Percentiles rank a stretch among this genome's conserved stretches.
These are phyloP conservation scores for Bisporella sp. DNA, from an alignment of 2,329 filamentous ascomycete species.

Conservation along the genomic window DNA sequence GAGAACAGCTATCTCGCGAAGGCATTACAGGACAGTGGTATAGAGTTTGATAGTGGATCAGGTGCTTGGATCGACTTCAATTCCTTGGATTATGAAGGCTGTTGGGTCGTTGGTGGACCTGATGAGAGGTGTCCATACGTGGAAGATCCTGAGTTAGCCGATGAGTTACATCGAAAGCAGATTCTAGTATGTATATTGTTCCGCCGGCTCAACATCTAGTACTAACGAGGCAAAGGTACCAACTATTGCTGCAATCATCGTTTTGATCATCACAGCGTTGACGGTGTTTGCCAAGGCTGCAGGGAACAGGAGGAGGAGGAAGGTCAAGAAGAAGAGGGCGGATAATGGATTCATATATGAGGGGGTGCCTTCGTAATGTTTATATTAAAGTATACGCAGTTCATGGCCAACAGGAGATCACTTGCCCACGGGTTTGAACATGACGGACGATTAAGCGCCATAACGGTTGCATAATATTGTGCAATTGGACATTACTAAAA, in stretches of 20 bases:
- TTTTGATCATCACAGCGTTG: constrained; percentile 51
- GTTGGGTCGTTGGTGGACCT: constrained; percentile 52
- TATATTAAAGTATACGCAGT: constrained; percentile 11
- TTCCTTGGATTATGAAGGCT: constrained; percentile 44
- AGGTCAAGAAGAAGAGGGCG: constrained; percentile 40
- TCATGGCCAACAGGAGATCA: background rate
- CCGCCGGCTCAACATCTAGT: background rate
- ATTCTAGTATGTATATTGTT: constrained; percentile 31
- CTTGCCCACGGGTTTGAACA: too few species aligned
- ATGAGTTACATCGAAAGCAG: constrained; percentile 35
- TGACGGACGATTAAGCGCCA: too few species aligned
- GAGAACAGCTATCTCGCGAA: constrained; percentile 52
- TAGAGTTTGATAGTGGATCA: constrained; percentile 21
- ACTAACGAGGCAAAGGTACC: constrained; percentile 40
- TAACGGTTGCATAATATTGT: too few species aligned
- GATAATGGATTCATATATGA: constrained; percentile 58
- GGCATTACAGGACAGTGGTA: constrained; percentile 18
- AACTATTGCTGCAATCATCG: constrained; percentile 54
- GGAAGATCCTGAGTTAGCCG: constrained; percentile 24
- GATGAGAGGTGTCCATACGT: constrained; percentile 53
- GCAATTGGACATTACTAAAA: too few species aligned
- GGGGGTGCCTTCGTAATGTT: constrained; percentile 45
- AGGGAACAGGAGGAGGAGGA: constrained; percentile 48
- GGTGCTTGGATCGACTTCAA: constrained; percentile 56
- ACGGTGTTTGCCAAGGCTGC: constrained; percentile 60